These are phyloP conservation scores for Crithidia expoeki DNA, from an alignment of 208 protist genomes.

Conservation along the genomic window DNA sequence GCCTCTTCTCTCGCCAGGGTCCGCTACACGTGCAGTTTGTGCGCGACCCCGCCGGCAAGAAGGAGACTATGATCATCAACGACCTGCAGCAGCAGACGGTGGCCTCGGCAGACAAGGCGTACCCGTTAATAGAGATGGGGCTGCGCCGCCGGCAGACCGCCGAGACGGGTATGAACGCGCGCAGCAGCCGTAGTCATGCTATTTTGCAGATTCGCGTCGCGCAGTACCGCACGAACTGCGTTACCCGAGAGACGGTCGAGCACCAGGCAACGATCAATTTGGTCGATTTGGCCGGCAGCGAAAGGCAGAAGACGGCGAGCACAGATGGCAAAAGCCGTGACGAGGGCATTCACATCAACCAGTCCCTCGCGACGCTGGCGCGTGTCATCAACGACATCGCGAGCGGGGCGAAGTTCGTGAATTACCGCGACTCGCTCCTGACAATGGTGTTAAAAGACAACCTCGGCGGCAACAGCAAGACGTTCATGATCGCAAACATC, in stretches of 20 bases:
- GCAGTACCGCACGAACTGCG: conserved; percentile 62
- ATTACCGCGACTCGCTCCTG: conserved; percentile 93
- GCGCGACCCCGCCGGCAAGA: conserved; percentile 50
- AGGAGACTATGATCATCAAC: conserved; percentile 69
- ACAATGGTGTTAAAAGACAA: conserved; percentile 91
- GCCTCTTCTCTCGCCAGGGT: conserved; percentile 71
- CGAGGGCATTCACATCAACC: conserved; percentile 90
- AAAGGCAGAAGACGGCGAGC: conserved; percentile 81
- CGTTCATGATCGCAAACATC: conserved; percentile 93
- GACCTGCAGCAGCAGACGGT: conserved; percentile 66
- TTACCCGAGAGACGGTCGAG: conserved; percentile 72
- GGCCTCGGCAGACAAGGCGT: conserved; percentile 53
- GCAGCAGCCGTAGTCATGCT: conserved; percentile 94
- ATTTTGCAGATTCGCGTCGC: conserved; percentile 85
- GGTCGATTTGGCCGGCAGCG: conserved; percentile 92
- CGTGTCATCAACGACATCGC: conserved; percentile 88
- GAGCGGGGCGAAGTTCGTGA: conserved; percentile 81
- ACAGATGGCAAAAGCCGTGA: conserved; percentile 76
- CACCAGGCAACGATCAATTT: conserved; percentile 87
- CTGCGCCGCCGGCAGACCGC: conserved; percentile 80
- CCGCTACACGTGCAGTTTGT: conserved; percentile 67
- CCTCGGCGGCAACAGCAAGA: conserved; percentile 92
- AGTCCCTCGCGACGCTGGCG: conserved; percentile 83
- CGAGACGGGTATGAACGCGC: conserved; percentile 94
- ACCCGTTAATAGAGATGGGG: conserved; percentile 81